Conservation (phyloP, 1,284 basidiomycete genomes). For the Tylopilus sp. region DNA sequence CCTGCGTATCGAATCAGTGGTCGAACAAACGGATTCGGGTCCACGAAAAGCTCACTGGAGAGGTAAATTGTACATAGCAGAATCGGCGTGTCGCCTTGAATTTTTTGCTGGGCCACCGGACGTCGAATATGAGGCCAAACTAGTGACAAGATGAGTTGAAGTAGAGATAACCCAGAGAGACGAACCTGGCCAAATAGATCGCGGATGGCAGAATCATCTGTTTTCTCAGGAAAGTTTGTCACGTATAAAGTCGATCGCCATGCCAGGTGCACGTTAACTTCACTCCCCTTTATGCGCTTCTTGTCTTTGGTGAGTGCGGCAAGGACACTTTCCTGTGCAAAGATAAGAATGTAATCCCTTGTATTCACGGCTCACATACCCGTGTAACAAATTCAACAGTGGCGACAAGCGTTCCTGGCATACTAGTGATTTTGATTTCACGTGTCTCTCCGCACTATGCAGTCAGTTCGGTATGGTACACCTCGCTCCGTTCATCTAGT, state of each 20-base stretch:
- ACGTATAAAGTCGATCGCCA: constrained; percentile 96
- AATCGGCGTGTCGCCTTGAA: constrained; percentile 90
- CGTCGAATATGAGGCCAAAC: constrained; percentile 91
- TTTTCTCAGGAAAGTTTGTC: constrained; percentile 91
- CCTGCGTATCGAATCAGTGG: constrained; percentile 47
- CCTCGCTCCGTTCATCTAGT: constrained; percentile 5
- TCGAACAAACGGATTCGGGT: neutral
- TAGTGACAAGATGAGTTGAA: constrained; percentile 43
- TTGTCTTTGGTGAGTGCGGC: constrained; percentile 92
- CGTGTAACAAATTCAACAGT: constrained; percentile 81
- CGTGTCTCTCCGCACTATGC: constrained; percentile 83
- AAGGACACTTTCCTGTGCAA: constrained; percentile 73
- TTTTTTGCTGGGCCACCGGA: constrained; percentile 97
- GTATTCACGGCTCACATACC: constrained; percentile 50
- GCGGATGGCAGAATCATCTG: constrained; percentile 81
- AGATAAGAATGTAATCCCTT: neutral
- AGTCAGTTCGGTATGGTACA: constrained; percentile 23
- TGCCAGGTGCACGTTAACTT: constrained; percentile 85
- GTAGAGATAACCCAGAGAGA: constrained; percentile 4
- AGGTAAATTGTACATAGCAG: constrained; percentile 92
- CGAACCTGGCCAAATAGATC: constrained; percentile 78
- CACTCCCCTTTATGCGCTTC: constrained; percentile 76
- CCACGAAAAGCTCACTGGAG: constrained; percentile 63
- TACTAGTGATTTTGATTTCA: constrained; percentile 74
- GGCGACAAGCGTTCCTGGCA: constrained; percentile 67